Evolutionary conservation across 768 basidiomycete species (phyloP), one percentile per base, ranked within the genome.

Genomic region (Tylopilus balloui): DNA sequence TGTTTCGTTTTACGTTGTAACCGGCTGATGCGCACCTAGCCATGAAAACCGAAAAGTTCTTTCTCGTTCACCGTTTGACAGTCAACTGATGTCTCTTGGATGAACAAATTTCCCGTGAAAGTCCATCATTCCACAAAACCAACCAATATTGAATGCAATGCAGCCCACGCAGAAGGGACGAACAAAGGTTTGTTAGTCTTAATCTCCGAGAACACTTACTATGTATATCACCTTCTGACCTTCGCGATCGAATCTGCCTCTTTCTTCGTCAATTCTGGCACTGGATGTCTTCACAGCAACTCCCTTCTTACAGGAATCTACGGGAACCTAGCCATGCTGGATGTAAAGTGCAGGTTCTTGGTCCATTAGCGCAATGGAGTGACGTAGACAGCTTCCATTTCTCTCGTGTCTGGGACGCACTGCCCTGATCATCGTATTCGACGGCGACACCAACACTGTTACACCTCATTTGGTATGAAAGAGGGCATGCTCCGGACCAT

Each of bases 371-470:
- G 34, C 12, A 19, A 24, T 27, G 29, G 19, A 6, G 25, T 50
- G 52, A 53, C 25, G 43, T 41, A 35, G 50, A 45, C 23, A 13
- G 24, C 51, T 59, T 61, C 60, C 51, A 61, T 61, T 60, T 59
- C 37, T 19, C n/a, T 50, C 40, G 28, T 34, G 37, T 40, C 19
- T 13, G 4, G 35, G 47, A 19, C 24, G 50, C 48, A 58, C 47
- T 32, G 55, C 47, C 50, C 21, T 36, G 7, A n/a, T 31, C 48
- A 35, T 50, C 35, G 17, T 42, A 52, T 49, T 37, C 48, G 25
- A 38, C 14, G 23, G 25, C 21, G 7, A 38, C 45, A 46, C 43
- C 17, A 37, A 32, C 47, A 50, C 37, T 36, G 53, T 36, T 43
- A 41, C 23, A 29, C 36, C 24, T 28, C 28, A 13, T 34, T 17